Evolutionary conservation across 495 filamentous ascomycete genomes (phyloP).

Genomic region (Penicillium malachiteum): DNA sequence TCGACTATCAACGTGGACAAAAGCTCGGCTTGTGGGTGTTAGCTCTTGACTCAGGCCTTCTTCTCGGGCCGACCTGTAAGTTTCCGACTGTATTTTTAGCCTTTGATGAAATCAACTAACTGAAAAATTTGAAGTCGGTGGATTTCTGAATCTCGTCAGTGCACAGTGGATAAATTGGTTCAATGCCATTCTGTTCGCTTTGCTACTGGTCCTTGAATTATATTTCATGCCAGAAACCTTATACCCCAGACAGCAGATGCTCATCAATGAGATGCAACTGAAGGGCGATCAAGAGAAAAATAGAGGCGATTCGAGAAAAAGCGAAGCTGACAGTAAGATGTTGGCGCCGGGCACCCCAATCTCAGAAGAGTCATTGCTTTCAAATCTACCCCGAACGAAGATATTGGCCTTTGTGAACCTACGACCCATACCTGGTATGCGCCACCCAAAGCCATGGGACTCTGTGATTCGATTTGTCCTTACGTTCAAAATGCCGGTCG

Average conservation of each 20-base stretch:
- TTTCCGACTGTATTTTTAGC: background rate
- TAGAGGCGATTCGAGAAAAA: constrained; percentile 31
- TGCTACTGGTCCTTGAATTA: constrained; percentile 50
- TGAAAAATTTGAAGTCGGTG: constrained; percentile 42
- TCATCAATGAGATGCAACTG: constrained; percentile 7
- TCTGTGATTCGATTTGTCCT: constrained; percentile 45
- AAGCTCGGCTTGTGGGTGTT: constrained; percentile 65
- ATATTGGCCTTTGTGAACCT: constrained; percentile 51
- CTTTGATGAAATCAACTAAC: background rate
- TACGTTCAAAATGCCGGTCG: constrained; percentile 48
- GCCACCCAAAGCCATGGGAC: constrained; percentile 54
- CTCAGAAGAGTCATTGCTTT: background rate
- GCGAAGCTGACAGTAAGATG: background rate
- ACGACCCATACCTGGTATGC: constrained; percentile 51
- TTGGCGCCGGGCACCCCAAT: background rate
- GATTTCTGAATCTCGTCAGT: constrained; percentile 52
- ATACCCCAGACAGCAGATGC: constrained; percentile 51
- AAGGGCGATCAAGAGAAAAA: background rate
- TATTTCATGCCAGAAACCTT: constrained; percentile 59
- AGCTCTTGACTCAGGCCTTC: constrained; percentile 54
- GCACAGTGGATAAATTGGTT: constrained; percentile 60
- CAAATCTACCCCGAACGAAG: constrained; percentile 44
- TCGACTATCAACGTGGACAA: constrained; percentile 59
- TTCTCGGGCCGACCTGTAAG: constrained; percentile 52
- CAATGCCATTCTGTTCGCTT: constrained; percentile 55